Evolutionary conservation across 2,329 filamentous ascomycete species (phyloP).

Genomic region (Fusarium domesticum): DNA sequence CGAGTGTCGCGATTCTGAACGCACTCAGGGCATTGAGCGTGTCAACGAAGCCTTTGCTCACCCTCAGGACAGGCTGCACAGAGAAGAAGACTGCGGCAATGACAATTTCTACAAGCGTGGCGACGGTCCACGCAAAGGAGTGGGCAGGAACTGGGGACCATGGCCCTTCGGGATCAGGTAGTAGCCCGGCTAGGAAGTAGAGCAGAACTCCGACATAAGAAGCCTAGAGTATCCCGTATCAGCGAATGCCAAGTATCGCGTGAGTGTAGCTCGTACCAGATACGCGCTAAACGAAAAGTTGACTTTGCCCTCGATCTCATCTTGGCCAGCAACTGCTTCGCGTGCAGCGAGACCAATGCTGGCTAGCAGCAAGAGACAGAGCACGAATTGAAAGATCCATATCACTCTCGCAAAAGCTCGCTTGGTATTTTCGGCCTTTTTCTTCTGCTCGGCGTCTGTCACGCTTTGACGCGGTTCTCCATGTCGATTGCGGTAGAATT

Average conservation of each 20-base stretch:
- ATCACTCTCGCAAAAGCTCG: conserved; percentile 35
- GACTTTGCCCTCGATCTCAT: conserved; percentile 24
- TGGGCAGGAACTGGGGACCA: conserved; percentile 40
- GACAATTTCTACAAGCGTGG: conserved; percentile 35
- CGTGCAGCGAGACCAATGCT: conserved; percentile 34
- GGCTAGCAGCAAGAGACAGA: conserved; percentile 34
- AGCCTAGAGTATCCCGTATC: conserved; percentile 26
- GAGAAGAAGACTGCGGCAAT: conserved; percentile 36
- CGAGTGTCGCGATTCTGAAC: conserved; percentile 32
- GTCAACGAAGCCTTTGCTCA: conserved; percentile 31
- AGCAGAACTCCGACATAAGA: conserved; percentile 41
- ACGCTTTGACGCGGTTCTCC: conserved; percentile 25
- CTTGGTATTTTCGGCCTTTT: conserved; percentile 26
- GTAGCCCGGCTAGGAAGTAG: conserved; percentile 41
- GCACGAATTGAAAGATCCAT: conserved; percentile 35
- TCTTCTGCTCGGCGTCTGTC: conserved; percentile 29
- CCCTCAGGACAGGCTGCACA: conserved; percentile 29
- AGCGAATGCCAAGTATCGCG: background rate
- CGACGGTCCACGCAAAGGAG: conserved; percentile 37
- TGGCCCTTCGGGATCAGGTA: conserved; percentile 44
- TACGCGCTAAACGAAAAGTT: conserved; percentile 42
- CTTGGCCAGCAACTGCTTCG: conserved; percentile 32
- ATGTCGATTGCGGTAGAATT: conserved; percentile 37
- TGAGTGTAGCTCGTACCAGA: conserved; percentile 28
- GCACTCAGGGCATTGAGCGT: conserved; percentile 32